Conservation (phyloP, 2,329 filamentous ascomycete genomes). For the Aspergillus quadrilineatus region DNA sequence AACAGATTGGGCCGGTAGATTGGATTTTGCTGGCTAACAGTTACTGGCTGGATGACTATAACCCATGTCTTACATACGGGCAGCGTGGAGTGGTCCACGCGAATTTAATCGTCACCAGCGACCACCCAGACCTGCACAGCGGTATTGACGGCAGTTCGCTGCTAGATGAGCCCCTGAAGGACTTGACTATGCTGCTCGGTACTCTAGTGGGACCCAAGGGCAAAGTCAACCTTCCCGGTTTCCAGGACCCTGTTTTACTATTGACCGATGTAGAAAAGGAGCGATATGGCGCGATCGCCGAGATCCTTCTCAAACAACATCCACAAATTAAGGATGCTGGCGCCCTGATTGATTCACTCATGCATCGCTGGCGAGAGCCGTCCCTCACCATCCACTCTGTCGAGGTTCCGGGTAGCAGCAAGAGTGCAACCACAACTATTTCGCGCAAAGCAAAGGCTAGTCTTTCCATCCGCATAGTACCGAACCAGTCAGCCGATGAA, state of each 20-base stretch:
- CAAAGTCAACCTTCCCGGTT: conserved; percentile 77
- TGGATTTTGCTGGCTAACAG: conserved; percentile 96
- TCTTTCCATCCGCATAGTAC: conserved; percentile 86
- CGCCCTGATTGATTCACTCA: conserved; percentile 77
- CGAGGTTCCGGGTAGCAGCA: conserved; percentile 75
- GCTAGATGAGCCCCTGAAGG: conserved; percentile 87
- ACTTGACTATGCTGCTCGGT: conserved; percentile 78
- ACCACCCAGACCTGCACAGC: conserved; percentile 85
- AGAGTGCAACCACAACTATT: conserved; percentile 80
- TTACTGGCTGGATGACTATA: conserved; percentile 96
- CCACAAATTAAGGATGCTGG: conserved; percentile 63
- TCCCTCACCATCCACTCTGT: conserved; percentile 92
- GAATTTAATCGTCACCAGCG: conserved; percentile 82
- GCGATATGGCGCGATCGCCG: conserved; percentile 80
- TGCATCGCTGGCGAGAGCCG: conserved; percentile 93
- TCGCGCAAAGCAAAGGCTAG: conserved; percentile 85
- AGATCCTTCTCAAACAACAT: conserved; percentile 70
- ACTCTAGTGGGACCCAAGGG: conserved; percentile 80
- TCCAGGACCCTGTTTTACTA: conserved; percentile 80
- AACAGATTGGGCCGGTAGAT: conserved; percentile 83
- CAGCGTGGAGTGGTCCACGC: conserved; percentile 91
- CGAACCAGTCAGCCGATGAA: conserved; percentile 82
- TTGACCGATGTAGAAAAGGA: conserved; percentile 73
- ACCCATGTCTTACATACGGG: conserved; percentile 92
- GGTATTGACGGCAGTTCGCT: conserved; percentile 94